phyloP scores from a whole-genome alignment of 176 grass and related monocot genomes.

The Eleusine indica region DNA sequence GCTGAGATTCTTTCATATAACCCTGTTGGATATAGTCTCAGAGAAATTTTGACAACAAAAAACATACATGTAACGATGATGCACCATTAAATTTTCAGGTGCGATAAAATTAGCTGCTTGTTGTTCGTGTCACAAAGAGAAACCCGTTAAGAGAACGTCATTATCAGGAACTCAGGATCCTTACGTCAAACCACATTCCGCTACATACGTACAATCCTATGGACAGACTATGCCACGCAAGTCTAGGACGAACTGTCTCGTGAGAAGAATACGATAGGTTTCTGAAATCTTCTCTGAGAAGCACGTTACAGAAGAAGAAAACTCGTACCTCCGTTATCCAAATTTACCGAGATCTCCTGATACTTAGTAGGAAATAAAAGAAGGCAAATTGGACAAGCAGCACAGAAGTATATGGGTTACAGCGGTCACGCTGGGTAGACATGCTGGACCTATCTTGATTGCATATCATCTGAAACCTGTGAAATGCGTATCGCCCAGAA shows the following conservation, averaged over 20 bases:
- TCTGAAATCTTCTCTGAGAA: neutral
- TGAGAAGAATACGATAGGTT: neutral
- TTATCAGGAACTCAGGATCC: neutral
- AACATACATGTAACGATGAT: neutral
- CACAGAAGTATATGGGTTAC: neutral
- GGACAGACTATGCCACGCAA: neutral
- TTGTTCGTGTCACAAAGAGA: neutral
- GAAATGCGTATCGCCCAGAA: constrained; percentile 89
- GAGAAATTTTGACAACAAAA: no score
- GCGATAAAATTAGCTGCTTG: neutral
- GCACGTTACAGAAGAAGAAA: neutral
- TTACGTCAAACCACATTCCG: neutral
- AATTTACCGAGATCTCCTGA: neutral
- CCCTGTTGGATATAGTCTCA: no score
- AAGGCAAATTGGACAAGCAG: neutral
- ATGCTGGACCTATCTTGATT: neutral
- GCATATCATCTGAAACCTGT: constrained; percentile 64
- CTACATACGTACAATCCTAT: no score
- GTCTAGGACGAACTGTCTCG: neutral
- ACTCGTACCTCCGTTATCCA: neutral
- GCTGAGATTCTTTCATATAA: neutral
- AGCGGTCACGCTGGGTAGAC: neutral
- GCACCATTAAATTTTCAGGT: constrained; percentile 46
- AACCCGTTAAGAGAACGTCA: neutral
- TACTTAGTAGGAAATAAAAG: neutral